phyloP scores from a whole-genome alignment of 1,284 basidiomycete species.

The Macrocybe sp. region DNA sequence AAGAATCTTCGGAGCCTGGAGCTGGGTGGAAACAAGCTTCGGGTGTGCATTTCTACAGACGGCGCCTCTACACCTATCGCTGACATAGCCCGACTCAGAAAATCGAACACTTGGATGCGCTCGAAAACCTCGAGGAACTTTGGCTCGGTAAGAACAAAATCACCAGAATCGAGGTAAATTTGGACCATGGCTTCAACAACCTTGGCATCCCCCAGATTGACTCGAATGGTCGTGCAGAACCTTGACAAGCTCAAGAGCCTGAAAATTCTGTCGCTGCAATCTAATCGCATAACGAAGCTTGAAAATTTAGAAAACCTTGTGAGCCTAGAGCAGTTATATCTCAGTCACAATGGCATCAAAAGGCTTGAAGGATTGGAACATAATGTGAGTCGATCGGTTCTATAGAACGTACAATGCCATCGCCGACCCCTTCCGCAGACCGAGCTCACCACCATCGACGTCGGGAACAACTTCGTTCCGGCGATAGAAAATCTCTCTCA shows the following conservation, averaged over 20 bases:
- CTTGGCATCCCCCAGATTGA: slow-evolving; percentile 8
- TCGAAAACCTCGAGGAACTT: slow-evolving; percentile 84
- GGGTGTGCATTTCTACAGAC: slow-evolving; percentile 40
- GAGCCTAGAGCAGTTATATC: slow-evolving; percentile 86
- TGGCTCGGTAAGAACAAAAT: slow-evolving; percentile 99
- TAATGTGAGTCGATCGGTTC: slow-evolving; percentile 49
- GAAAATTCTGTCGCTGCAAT: slow-evolving; percentile 85
- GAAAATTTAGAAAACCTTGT: slow-evolving; percentile 73
- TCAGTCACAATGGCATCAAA: slow-evolving; percentile 91
- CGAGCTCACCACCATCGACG: slow-evolving; percentile 83
- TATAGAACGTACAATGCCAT: slow-evolving; percentile 2
- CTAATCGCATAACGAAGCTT: slow-evolving; percentile 89
- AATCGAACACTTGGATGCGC: slow-evolving; percentile 85
- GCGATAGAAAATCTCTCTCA: slow-evolving; percentile 81
- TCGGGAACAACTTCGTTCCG: slow-evolving; percentile 83
- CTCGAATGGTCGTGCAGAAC: slow-evolving; percentile 31
- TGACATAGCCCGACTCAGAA: slow-evolving; percentile 38
- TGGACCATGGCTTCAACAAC: neutral
- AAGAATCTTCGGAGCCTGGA: slow-evolving; percentile 79
- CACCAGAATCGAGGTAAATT: slow-evolving; percentile 69
- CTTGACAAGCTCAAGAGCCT: slow-evolving; percentile 66
- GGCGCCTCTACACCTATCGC: neutral
- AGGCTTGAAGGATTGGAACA: slow-evolving; percentile 83
- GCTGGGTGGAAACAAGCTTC: slow-evolving; percentile 88
- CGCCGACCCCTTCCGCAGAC: slow-evolving; percentile 32